Percentiles rank a stretch among this genome's conserved stretches.
phyloP scores from a whole-genome alignment of 805 yeast genomes.

The Saccharomycopsis microspora region DNA sequence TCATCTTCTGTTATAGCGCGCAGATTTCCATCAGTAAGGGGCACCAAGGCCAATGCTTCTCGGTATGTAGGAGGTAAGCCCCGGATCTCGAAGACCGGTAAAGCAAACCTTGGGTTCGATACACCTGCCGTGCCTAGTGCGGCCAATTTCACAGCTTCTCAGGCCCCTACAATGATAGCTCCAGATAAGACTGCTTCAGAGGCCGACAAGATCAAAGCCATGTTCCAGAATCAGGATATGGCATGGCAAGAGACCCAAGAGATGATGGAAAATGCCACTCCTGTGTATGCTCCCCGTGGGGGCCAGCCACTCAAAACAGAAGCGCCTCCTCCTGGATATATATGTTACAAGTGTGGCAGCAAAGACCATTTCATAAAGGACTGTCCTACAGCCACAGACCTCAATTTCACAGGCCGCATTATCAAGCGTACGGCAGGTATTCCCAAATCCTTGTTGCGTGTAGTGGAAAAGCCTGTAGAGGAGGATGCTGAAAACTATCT shows the following conservation, averaged over 20 bases:
- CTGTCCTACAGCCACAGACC: conserved; percentile 91
- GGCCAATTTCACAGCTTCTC: conserved; percentile 7
- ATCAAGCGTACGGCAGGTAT: conserved; percentile 94
- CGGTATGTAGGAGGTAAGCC: conserved; percentile 30
- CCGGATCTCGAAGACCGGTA: conserved; percentile 8
- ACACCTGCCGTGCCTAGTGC: conserved; percentile 16
- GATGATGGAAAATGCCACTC: conserved; percentile 74
- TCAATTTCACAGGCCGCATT: conserved; percentile 85
- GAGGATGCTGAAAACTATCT: conserved; percentile 53
- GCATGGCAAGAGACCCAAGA: conserved; percentile 96
- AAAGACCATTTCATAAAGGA: conserved; percentile 93
- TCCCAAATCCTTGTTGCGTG: conserved; percentile 82
- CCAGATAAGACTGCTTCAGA: conserved; percentile 46
- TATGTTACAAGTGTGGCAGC: conserved; percentile 93
- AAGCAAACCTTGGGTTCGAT: conserved; percentile 19
- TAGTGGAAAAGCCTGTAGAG: conserved; percentile 71
- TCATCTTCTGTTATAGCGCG: conserved; percentile 75
- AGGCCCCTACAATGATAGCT: conserved; percentile 18
- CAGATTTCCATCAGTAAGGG: conserved; percentile 57
- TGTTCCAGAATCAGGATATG: conserved; percentile 88
- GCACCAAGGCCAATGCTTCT: conserved; percentile 41
- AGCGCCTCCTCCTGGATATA: conserved; percentile 92
- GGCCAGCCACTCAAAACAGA: conserved; percentile 26
- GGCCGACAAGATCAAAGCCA: conserved; percentile 77
- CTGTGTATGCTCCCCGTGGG: conserved; percentile 45